Conservation (phyloP, 202 grass and related monocot genomes). For the Elaeis oleifera region DNA sequence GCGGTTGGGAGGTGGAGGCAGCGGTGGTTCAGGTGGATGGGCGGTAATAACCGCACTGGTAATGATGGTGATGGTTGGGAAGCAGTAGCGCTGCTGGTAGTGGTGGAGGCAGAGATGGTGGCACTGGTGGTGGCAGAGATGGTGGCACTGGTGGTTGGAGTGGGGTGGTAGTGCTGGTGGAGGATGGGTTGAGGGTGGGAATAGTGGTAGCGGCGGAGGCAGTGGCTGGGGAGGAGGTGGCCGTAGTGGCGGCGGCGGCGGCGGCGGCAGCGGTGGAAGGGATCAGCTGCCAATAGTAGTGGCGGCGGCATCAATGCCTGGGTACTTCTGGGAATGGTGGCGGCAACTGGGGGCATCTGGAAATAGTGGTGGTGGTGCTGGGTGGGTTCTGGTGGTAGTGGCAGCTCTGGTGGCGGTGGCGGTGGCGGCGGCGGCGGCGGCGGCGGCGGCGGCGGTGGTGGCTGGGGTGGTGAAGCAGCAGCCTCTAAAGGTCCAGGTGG, state of each 20-base stretch:
- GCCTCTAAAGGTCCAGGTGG: no score
- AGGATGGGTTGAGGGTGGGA: neutral
- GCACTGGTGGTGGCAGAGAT: slow-evolving; percentile 30
- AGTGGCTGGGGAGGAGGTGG: slow-evolving; percentile 17
- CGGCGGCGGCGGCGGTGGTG: no score
- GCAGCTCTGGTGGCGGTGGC: no score
- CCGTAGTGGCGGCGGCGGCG: slow-evolving; percentile 22
- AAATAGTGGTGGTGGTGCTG: no score
- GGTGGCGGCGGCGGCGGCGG: no score
- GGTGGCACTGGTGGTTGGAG: slow-evolving; percentile 26
- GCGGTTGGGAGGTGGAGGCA: neutral
- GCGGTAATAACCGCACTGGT: neutral
- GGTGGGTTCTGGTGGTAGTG: no score
- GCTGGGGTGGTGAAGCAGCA: no score
- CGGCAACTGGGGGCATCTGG: slow-evolving; percentile 10
- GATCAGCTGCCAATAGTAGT: no score
- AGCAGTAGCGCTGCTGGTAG: neutral
- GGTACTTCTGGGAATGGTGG: slow-evolving; percentile 7
- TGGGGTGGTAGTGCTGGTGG: slow-evolving; percentile 21
- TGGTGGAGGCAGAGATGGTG: slow-evolving; percentile 14
- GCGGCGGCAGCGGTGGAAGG: neutral
- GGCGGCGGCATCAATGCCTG: slow-evolving; percentile 8
- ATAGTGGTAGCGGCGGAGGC: slow-evolving; percentile 1
- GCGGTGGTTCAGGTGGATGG: neutral
- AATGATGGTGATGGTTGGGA: slow-evolving; percentile 5